Base-by-base conservation (phyloP, 2,329 filamentous ascomycete species). In the Microsporum canis region DNA sequence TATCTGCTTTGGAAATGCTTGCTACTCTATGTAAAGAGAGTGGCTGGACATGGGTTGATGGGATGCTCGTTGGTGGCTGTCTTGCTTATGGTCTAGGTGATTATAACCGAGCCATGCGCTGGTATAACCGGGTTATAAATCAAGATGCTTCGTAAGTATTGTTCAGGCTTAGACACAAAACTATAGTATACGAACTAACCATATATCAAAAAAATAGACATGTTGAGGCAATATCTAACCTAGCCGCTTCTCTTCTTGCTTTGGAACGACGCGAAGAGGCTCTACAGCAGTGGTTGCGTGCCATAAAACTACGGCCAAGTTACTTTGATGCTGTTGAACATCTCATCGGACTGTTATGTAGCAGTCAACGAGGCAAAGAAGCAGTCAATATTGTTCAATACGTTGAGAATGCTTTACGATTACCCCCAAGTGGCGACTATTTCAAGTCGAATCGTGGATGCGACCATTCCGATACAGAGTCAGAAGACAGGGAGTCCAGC, bases 311-410 rank as follows among this genome's bases (percentile, higher is more conserved):
- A 61, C 86, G 89, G 6, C 94, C 94, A 0, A 88, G 85, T 70
- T 95, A 95, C 74, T 88, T 99, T 61, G 94, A 99, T 75, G 91
- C 94, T 5, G 90, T 94, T 2, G 94, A 99, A 71, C 91, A 97
- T 76, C 81, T 99, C 1, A 88, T 97, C 34, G 90, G 91, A 0
- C 78, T 97, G 55, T 75, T 97, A 17, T 96, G 92, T 71, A 84
- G 82, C 57, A 89, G 86, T 63, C 88, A 95, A 62, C 83, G 91
- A 64, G 88, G 86, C 57, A 85, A 82, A 67, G 90, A 97, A 71
- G 94, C 94, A 5, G 86, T 99, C 62, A 84, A 87, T 57, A 85
- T 96, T 58, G 96, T 99, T 66, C 84, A 88, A 66, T 88, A 86
- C 69, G 86, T 99, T 5, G 91, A 99, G 73, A 81, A 81, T 2